Evolutionary conservation across 148 eudicot genomes (phyloP).

Genomic region (Camellia japonica): DNA sequence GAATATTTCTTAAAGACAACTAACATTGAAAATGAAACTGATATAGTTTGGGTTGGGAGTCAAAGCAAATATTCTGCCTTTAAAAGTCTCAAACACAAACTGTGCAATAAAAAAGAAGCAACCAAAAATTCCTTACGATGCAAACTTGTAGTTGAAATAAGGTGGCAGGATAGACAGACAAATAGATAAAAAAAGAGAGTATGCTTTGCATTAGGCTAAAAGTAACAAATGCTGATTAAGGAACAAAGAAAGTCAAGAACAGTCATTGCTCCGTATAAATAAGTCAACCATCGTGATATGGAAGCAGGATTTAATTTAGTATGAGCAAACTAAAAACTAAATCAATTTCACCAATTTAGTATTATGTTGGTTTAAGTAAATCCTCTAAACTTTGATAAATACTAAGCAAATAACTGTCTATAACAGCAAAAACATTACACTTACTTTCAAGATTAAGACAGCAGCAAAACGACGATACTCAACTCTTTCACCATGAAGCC

Average conservation of each 20-base stretch:
- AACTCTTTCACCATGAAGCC: conserved; percentile 83
- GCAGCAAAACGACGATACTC: conserved; percentile 98
- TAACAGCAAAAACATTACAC: conserved; percentile 18
- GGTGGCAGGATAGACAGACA: background rate
- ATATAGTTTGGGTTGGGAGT: background rate
- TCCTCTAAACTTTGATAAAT: background rate
- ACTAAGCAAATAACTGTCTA: background rate
- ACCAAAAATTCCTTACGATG: background rate
- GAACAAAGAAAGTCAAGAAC: background rate
- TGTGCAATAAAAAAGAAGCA: background rate
- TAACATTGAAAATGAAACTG: background rate
- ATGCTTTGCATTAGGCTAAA: background rate
- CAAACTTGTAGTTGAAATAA: background rate
- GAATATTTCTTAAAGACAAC: background rate
- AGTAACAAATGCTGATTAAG: background rate
- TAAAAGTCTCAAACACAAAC: conserved; percentile 8
- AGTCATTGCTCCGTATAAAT: background rate
- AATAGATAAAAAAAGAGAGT: background rate
- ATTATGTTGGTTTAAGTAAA: background rate
- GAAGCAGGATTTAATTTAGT: background rate
- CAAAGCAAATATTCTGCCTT: background rate
- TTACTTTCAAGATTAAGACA: conserved; percentile 87
- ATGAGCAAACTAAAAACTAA: background rate
- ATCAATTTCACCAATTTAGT: background rate
- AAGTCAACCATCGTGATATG: background rate